Evolutionary conservation across 2,329 filamentous ascomycete species (phyloP), one percentile per base, ranked within the genome.

Genomic region (Penicillium sclerotiorum): DNA sequence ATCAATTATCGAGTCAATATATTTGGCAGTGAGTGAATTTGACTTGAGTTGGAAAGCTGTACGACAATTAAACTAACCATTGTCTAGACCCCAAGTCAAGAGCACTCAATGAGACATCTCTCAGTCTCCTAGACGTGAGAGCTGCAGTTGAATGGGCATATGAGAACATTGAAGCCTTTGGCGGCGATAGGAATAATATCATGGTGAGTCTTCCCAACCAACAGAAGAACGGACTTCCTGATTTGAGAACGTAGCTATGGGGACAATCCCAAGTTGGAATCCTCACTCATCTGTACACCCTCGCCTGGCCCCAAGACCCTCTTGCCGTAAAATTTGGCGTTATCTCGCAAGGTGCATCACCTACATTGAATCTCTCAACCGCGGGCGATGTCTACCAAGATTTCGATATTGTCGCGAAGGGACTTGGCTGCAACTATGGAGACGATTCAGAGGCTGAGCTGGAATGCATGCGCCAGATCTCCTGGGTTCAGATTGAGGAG

Each of bases 101-200:
- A 32, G 64, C 21, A 59, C 58, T 54, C 39, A 64, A 47, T 55
- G 65, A 40, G 55, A 57, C 54, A 15, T 57, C 36, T 33, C 55
- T 36, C 48, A 53, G 27, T 49, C 54, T 60, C 15, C 36, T 59
- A 38, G 58, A 58, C 32, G 46, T 56, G 35, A 49, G 60, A 11
- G 57, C 58, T 3, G 60, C 59, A 8, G 59, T 68, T 3, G 59
- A 64, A 49, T 71, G 67, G 67, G 60, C 67, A 2, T 55, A 60
- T 17, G 55, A 67, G 17, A 63, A 71, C 30, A 70, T 71, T 17
- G 59, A 57, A 12, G 65, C 61, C 12, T 71, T 71, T 52, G 66
- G 67, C 7, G 68, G 68, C 8, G 66, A 71, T 49, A 57, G 62
- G 3, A 50, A 62, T 2, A 64, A 65, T 13, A 63, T 70, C 47